Percentiles rank a stretch among this genome's conserved stretches.
phyloP scores from a whole-genome alignment of 2,329 filamentous ascomycete genomes.

The Aspergillus piperis region DNA sequence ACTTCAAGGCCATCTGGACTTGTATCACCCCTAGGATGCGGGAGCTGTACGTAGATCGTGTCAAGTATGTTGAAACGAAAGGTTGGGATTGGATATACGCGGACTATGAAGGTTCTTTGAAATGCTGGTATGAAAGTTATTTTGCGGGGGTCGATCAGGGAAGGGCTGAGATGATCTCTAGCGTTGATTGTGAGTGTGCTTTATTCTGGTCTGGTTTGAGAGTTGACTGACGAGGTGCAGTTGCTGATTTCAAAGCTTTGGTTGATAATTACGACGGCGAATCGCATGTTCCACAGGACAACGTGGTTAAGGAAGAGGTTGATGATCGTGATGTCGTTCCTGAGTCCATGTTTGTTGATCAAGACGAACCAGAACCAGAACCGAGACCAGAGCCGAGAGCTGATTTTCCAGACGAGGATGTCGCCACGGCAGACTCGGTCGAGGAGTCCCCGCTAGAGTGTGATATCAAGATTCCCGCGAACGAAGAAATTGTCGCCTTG shows the following conservation, averaged over 20 bases:
- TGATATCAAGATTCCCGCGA: slow-evolving; percentile 27
- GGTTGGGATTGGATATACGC: neutral
- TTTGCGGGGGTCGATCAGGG: neutral
- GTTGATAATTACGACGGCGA: too few species aligned
- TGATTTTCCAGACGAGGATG: neutral
- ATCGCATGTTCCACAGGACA: too few species aligned
- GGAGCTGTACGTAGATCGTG: neutral
- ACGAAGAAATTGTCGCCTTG: slow-evolving; percentile 40
- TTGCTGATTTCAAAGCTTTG: neutral
- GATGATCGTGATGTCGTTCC: neutral
- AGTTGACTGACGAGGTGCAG: neutral
- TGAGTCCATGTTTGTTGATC: neutral
- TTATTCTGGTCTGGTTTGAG: neutral
- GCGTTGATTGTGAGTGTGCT: neutral
- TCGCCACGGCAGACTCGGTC: neutral
- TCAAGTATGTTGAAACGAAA: neutral
- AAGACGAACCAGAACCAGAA: too few species aligned
- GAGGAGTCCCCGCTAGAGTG: neutral
- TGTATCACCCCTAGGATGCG: neutral
- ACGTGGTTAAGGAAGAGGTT: too few species aligned
- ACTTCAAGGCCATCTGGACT: neutral
- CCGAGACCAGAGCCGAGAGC: too few species aligned
- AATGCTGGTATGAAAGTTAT: neutral
- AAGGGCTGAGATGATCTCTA: neutral
- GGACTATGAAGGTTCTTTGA: neutral